Evolutionary conservation across 768 basidiomycete species (phyloP).

Genomic region (Paxillus involutus): DNA sequence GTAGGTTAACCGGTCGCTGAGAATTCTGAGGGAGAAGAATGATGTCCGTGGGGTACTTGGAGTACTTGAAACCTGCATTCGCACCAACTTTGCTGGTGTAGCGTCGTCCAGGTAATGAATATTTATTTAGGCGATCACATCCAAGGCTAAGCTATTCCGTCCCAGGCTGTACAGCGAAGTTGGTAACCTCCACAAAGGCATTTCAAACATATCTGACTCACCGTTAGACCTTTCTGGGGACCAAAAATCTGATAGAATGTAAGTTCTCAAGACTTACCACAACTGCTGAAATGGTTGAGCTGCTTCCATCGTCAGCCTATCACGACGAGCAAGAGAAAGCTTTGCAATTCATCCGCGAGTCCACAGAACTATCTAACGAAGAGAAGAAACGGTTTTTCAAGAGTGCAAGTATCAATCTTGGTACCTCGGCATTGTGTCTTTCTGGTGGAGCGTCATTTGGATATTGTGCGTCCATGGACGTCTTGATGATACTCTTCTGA

Average conservation of each 20-base stretch:
- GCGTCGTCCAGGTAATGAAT: slow-evolving; percentile 71
- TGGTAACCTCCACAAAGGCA: slow-evolving; percentile 7
- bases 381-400: slow-evolving; percentile 95
- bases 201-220: slow-evolving; percentile 10
- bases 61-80: slow-evolving; percentile 86
- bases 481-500: not conserved
- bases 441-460: slow-evolving; percentile 97
- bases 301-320: slow-evolving; percentile 55
- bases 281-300: slow-evolving; percentile 5
- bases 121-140: not conserved
- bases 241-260: slow-evolving; percentile 90
- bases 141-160: slow-evolving; percentile 6
- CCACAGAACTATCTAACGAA: slow-evolving; percentile 71
- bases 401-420: slow-evolving; percentile 84
- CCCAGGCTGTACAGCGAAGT: slow-evolving; percentile 86
- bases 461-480: slow-evolving; percentile 61
- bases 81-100: slow-evolving; percentile 91
- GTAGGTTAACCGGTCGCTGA: slow-evolving; percentile 77
- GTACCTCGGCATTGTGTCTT: slow-evolving; percentile 88
- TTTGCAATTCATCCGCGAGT: slow-evolving; percentile 73
- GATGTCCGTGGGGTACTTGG: slow-evolving; percentile 87
- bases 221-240: slow-evolving; percentile 83
- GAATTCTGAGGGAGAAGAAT: slow-evolving; percentile 64
- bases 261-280: slow-evolving; percentile 17
- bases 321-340: slow-evolving; percentile 75